Conservation (phyloP, 768 basidiomycete species). For the Ramaria sp. region DNA sequence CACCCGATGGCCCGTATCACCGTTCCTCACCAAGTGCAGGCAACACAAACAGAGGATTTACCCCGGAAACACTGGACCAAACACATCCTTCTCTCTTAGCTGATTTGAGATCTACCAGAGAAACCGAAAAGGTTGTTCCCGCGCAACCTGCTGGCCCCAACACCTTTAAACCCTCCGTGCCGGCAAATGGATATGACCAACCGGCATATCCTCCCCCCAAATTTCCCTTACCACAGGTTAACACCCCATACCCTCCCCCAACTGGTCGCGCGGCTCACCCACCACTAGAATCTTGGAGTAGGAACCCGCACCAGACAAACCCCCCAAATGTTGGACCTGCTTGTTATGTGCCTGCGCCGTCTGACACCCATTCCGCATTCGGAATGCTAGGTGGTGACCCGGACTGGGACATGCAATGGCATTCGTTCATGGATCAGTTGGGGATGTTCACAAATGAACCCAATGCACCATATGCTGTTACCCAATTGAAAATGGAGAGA, state of each 20-base stretch:
- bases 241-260: not conserved
- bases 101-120: slow-evolving; percentile 4
- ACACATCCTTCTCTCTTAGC: slow-evolving; percentile 7
- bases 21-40: slow-evolving; percentile 3
- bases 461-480: not conserved
- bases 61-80: slow-evolving; percentile 4
- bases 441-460: slow-evolving; percentile 8
- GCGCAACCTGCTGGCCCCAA: not conserved
- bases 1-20: slow-evolving; percentile 1
- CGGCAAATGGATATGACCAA: not conserved
- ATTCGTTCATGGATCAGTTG: slow-evolving; percentile 9
- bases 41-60: slow-evolving; percentile 1
- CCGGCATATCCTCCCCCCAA: not conserved
- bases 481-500: slow-evolving; percentile 1
- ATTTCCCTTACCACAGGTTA: not conserved
- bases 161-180: not conserved
- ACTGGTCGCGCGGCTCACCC: not conserved
- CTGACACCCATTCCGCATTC: slow-evolving; percentile 1
- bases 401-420: slow-evolving; percentile 9
- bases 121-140: not conserved
- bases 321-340: not conserved
- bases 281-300: not conserved
- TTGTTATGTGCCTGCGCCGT: not conserved
- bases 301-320: not conserved
- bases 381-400: slow-evolving; percentile 4